Percentiles rank a stretch among this genome's conserved stretches.
Evolutionary conservation across 345 rosid genomes (phyloP).

Genomic region (Pelargonium nanum): DNA sequence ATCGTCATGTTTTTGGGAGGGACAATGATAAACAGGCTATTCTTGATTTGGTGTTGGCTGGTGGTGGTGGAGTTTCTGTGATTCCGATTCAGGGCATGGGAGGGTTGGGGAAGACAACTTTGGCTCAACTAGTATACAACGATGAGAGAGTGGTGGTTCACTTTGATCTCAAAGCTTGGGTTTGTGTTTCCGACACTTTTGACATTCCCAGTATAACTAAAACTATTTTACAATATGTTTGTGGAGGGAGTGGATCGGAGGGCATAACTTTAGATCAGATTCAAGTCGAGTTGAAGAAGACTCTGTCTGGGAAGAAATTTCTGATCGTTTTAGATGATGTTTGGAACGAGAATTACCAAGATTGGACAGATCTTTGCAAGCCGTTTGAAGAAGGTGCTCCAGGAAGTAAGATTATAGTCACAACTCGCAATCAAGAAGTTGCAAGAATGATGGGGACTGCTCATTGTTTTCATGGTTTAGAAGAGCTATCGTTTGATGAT

Average conservation of each 20-base stretch:
- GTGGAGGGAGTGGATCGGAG: not conserved
- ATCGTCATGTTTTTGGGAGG: no score
- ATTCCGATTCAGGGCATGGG: no score
- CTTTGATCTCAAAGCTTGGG: not conserved
- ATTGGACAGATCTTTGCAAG: not conserved
- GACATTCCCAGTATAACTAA: not conserved
- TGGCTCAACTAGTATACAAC: no score
- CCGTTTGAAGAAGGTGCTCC: not conserved
- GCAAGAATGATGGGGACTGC: slow-evolving; percentile 15
- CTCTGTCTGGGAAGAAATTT: not conserved
- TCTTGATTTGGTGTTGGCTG: no score
- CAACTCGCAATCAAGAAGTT: slow-evolving; percentile 28
- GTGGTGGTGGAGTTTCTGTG: no score
- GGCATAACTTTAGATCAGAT: not conserved
- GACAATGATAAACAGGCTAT: no score
- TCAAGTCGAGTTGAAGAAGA: not conserved
- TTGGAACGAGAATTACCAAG: slow-evolving; percentile 2
- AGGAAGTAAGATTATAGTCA: slow-evolving; percentile 29
- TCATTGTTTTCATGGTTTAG: slow-evolving; percentile 13
- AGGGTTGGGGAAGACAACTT: no score
- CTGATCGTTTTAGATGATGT: slow-evolving; percentile 8
- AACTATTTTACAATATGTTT: not conserved
- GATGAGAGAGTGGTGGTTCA: no score
- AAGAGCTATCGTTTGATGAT: slow-evolving; percentile 22
- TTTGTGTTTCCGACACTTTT: slow-evolving; percentile 7